These are phyloP conservation scores for Zarea fungicola DNA, from an alignment of 2,329 filamentous ascomycete species.

Conservation along the genomic window DNA sequence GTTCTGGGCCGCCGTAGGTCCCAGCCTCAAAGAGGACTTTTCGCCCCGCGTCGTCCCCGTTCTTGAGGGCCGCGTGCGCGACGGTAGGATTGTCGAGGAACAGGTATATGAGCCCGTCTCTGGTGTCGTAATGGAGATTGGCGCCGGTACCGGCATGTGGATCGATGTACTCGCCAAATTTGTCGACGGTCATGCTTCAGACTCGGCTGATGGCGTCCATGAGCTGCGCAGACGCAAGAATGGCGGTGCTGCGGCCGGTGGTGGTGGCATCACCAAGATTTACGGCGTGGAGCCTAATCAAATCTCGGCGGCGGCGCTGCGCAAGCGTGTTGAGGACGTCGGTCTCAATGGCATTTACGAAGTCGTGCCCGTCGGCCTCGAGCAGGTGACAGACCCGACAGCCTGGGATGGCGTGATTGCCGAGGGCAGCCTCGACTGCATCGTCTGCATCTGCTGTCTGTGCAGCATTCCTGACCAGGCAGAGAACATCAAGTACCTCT, in stretches of 20 bases:
- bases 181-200: slow-evolving; percentile 4
- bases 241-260: slow-evolving; percentile 18
- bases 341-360: slow-evolving; percentile 55
- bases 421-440: slow-evolving; percentile 50
- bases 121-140: slow-evolving; percentile 57
- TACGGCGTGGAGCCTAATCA: slow-evolving; percentile 62
- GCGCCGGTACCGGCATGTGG: slow-evolving; percentile 58
- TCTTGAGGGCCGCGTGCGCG: slow-evolving; percentile 42
- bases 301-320: slow-evolving; percentile 44
- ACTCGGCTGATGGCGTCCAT: slow-evolving; percentile 13
- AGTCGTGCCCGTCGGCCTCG: slow-evolving; percentile 57
- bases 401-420: slow-evolving; percentile 43
- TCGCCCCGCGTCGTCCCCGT: slow-evolving; percentile 46
- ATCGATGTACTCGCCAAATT: slow-evolving; percentile 44
- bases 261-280: slow-evolving; percentile 37
- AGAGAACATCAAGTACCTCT: slow-evolving; percentile 49
- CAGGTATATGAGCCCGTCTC: slow-evolving; percentile 33
- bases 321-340: slow-evolving; percentile 40
- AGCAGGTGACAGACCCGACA: slow-evolving; percentile 42
- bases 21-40: slow-evolving; percentile 39
- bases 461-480: slow-evolving; percentile 59
- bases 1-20: slow-evolving; percentile 55
- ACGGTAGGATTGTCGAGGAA: slow-evolving; percentile 31
- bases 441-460: slow-evolving; percentile 56
- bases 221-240: slow-evolving; percentile 25